Evolutionary conservation across 768 basidiomycete genomes (phyloP), one percentile per base, ranked within the genome.

Genomic region (Pleurotus tuoliensis): DNA sequence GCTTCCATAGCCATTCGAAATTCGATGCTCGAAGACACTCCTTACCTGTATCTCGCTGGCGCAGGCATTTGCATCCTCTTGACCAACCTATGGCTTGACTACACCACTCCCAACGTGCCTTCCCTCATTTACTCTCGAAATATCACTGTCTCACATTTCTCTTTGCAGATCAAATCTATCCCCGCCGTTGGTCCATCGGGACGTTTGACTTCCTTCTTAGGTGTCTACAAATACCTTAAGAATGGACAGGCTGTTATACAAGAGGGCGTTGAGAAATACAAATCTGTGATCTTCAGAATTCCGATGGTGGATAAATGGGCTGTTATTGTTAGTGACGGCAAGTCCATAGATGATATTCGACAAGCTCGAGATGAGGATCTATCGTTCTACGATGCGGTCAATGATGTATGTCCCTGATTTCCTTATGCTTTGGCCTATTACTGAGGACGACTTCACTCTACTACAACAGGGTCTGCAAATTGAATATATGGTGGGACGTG

Each of bases 301-400:
- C 39, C 59, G 15, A 43, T 25, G 22, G 25, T 70, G 66, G 43
- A 46, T 22, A 55, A 34, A 38, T 55, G 54, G 54, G 44, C 45
- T 20, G 54, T 55, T 30, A 24, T 55, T 22, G 12, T 55, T 13
- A 55, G 54, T 30, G 13, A 47, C n/a, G 11, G 20, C 13, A 55
- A 46, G 24, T n/a, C 27, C 15, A 40, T 55, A 20, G 40, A 55
- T 11, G 54, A 44, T 18, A 45, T 54, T 30, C 22, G 54, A 20
- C 54, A 47, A 30, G 54, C 54, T 25, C 41, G 54, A 15, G 54
- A 55, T 7, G 54, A 45, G 11, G 54, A 55, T 46, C 18, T 55
- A 40, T 55, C 54, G 18, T 55, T 46, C 27, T 47, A 55, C 24
- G 54, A 45, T 55, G 41, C 54, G 4, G 16, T 47, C n/a, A 38